These are phyloP conservation scores for Dryadomyces quercivorus DNA, from an alignment of 2,329 filamentous ascomycete genomes.

Conservation along the genomic window DNA sequence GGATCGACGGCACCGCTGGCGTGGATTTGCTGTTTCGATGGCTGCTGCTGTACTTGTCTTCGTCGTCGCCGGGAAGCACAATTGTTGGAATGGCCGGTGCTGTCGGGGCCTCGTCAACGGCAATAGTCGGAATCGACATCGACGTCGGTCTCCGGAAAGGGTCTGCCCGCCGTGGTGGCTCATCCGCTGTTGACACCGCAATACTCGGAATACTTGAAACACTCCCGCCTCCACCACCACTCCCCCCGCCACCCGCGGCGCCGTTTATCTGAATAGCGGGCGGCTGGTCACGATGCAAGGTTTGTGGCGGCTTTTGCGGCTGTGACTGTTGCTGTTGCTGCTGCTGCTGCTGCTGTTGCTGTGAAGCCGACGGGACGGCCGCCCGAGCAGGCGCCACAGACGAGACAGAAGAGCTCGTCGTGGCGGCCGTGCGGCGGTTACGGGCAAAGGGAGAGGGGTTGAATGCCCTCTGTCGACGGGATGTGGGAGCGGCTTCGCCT, in stretches of 20 bases:
- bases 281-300: constrained; percentile 16
- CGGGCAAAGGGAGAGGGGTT: constrained; percentile 7
- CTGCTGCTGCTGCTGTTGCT: constrained; percentile 10
- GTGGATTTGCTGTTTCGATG: neutral
- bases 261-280: constrained; percentile 33
- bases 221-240: neutral
- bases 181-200: constrained; percentile 25
- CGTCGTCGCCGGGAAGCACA: constrained; percentile 20
- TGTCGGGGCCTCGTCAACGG: constrained; percentile 20
- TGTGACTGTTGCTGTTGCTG: constrained; percentile 4
- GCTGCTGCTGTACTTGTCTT: constrained; percentile 1
- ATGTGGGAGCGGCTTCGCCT: constrained; percentile 25
- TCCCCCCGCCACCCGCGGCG: neutral
- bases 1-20: constrained; percentile 15
- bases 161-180: neutral
- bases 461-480: neutral
- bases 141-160: neutral
- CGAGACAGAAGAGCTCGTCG: constrained; percentile 41
- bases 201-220: constrained; percentile 35
- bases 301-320: constrained; percentile 17
- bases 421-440: constrained; percentile 11
- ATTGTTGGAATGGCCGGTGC: constrained; percentile 29
- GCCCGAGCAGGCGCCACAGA: constrained; percentile 34
- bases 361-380: constrained; percentile 19
- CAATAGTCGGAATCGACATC: constrained; percentile 20